A percentile compares a stretch with the other conserved stretches of the same genome.
Conservation (phyloP, 169 alveolate species). For the Cryptosporidium ryanae region DNA sequence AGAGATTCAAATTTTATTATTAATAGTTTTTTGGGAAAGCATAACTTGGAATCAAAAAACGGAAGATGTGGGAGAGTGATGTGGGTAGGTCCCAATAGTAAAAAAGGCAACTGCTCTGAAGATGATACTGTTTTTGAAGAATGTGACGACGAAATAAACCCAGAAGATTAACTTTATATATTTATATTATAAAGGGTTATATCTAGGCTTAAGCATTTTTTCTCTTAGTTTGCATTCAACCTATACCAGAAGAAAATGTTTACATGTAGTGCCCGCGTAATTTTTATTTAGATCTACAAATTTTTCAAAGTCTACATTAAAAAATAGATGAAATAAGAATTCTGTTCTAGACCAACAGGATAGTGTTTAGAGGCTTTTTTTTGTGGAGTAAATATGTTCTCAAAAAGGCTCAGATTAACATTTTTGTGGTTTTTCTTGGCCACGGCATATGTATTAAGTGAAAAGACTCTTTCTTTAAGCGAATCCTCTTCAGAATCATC, state of each 20-base stretch:
- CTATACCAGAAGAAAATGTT: no score
- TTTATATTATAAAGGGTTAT: no score
- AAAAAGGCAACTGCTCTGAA: background rate
- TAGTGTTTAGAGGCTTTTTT: constrained; percentile 12
- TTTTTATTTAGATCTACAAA: constrained; percentile 68
- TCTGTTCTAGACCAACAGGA: no score
- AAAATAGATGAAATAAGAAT: background rate
- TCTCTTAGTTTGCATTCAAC: no score
- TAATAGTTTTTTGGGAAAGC: background rate
- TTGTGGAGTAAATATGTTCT: constrained; percentile 45
- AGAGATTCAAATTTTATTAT: constrained; percentile 1
- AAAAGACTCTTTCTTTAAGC: background rate
- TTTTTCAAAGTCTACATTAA: constrained; percentile 49
- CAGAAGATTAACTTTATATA: no score
- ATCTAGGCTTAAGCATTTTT: no score
- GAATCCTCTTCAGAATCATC: background rate
- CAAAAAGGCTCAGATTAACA: constrained; percentile 24
- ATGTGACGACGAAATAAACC: background rate
- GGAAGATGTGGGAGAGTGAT: background rate
- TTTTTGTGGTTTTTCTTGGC: constrained; percentile 25
- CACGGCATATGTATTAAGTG: background rate
- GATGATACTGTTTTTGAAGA: background rate
- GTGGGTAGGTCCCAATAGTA: background rate
- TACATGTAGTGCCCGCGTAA: constrained; percentile 52
- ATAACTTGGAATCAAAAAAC: background rate